Percentiles rank a stretch among this genome's conserved stretches.
phyloP scores from a whole-genome alignment of 2,329 filamentous ascomycete species.

The Paraphoma sp. region DNA sequence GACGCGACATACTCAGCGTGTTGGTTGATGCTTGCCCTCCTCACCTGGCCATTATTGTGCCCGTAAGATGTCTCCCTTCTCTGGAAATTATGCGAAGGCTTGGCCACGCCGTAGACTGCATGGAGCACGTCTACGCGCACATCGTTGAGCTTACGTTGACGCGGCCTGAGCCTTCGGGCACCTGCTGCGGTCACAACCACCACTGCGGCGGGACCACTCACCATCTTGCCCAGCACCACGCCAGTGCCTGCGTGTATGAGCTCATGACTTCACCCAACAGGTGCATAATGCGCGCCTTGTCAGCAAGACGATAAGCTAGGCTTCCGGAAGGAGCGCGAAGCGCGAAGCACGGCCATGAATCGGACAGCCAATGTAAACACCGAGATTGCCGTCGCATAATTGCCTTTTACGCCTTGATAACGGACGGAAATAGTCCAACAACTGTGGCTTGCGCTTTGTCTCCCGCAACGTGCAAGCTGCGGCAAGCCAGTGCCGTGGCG shows the following conservation, averaged over 20 bases:
- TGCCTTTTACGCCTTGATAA: not conserved
- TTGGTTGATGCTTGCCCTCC: too few relatives aligned
- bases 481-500: too few relatives aligned
- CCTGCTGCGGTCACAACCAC: too few relatives aligned
- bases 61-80: not conserved
- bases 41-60: not conserved
- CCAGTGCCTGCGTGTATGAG: not conserved
- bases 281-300: not conserved
- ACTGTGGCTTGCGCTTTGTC: too few relatives aligned
- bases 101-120: not conserved
- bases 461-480: too few relatives aligned
- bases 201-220: too few relatives aligned
- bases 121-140: not conserved
- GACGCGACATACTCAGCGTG: too few relatives aligned
- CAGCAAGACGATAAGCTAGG: not conserved
- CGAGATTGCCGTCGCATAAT: not conserved
- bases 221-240: too few relatives aligned
- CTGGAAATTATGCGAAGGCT: not conserved
- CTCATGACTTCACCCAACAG: not conserved
- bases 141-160: conserved; percentile 1
- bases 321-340: too few relatives aligned
- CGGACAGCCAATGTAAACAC: not conserved
- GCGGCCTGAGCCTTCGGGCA: not conserved
- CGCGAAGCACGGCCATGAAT: too few relatives aligned
- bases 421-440: too few relatives aligned